These are phyloP conservation scores for Pestalotiopsis sp. DNA, from an alignment of 2,329 filamentous ascomycete species.

Conservation along the genomic window DNA sequence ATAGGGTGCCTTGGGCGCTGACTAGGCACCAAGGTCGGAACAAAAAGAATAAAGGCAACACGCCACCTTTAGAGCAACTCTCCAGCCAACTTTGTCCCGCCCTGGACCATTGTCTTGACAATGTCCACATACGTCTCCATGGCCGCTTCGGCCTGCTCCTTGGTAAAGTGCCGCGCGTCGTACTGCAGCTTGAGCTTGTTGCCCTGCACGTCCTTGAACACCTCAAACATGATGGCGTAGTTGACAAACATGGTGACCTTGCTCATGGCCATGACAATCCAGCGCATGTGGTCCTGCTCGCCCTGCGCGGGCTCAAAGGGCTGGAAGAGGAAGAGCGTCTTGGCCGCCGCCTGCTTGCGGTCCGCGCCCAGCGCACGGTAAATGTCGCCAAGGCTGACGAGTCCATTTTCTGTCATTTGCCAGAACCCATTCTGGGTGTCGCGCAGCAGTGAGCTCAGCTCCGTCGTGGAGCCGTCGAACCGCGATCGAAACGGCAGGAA, in stretches of 20 bases:
- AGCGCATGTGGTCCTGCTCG: constrained; percentile 16
- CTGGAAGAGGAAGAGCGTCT: constrained; percentile 33
- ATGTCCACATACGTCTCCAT: constrained; percentile 12
- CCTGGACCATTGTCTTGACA: constrained; percentile 8
- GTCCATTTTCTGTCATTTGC: constrained; percentile 30
- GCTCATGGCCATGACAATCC: constrained; percentile 23
- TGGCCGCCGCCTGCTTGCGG: constrained; percentile 18
- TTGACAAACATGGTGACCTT: constrained; percentile 20
- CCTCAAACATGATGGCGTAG: constrained; percentile 21
- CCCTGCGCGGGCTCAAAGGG: constrained; percentile 28
- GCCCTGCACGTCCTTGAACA: constrained; percentile 16
- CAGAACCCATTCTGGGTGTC: constrained; percentile 30
- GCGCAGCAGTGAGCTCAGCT: constrained; percentile 21
- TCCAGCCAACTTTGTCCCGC: not conserved
- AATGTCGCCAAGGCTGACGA: constrained; percentile 29
- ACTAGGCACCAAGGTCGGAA: too few relatives aligned
- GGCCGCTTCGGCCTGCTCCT: not conserved
- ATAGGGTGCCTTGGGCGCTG: too few relatives aligned
- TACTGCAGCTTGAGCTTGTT: constrained; percentile 21
- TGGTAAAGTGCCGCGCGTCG: constrained; percentile 16
- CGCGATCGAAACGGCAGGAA: constrained; percentile 35
- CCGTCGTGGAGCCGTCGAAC: constrained; percentile 13
- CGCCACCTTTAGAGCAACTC: constrained; percentile 2
- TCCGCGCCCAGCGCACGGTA: constrained; percentile 22
- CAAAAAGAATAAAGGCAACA: too few relatives aligned